A percentile compares a stretch with the other conserved stretches of the same genome.
Conservation (phyloP, 2,329 filamentous ascomycete species). For the Fusarium fujikuroi region DNA sequence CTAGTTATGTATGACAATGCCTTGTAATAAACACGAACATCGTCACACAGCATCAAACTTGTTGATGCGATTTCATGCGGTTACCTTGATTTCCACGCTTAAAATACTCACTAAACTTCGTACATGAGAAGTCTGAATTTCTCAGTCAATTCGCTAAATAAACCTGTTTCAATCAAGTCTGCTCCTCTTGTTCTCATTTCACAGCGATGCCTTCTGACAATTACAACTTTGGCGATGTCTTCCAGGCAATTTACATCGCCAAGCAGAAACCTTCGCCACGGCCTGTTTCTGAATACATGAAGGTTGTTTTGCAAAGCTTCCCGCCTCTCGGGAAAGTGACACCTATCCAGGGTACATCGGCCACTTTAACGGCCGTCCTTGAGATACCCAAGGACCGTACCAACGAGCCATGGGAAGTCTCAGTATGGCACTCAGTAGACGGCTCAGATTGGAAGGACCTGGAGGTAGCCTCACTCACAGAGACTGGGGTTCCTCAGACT, state of each 20-base stretch:
- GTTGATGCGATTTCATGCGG: not conserved
- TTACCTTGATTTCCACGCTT: not conserved
- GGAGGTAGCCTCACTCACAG: conserved; percentile 46
- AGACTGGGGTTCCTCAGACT: conserved; percentile 55
- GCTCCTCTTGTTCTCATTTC: conserved; percentile 9
- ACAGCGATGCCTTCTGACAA: conserved; percentile 42
- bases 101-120: not conserved
- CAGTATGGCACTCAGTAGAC: conserved; percentile 76
- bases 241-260: conserved; percentile 52
- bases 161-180: conserved; percentile 12
- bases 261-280: conserved; percentile 50
- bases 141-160: conserved; percentile 16
- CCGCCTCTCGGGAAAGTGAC: conserved; percentile 83
- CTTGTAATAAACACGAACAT: conserved; percentile 10
- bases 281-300: conserved; percentile 48
- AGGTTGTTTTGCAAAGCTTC: conserved; percentile 59
- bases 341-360: conserved; percentile 58
- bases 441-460: conserved; percentile 67
- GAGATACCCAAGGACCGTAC: conserved; percentile 68
- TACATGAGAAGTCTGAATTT: not conserved
- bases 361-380: conserved; percentile 75
- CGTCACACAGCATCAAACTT: conserved; percentile 5
- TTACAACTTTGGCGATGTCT: conserved; percentile 52
- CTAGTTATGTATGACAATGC: conserved; percentile 1
- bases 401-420: conserved; percentile 74